Evolutionary conservation across 2,329 filamentous ascomycete genomes (phyloP).

Genomic region (Fusarium sp.): DNA sequence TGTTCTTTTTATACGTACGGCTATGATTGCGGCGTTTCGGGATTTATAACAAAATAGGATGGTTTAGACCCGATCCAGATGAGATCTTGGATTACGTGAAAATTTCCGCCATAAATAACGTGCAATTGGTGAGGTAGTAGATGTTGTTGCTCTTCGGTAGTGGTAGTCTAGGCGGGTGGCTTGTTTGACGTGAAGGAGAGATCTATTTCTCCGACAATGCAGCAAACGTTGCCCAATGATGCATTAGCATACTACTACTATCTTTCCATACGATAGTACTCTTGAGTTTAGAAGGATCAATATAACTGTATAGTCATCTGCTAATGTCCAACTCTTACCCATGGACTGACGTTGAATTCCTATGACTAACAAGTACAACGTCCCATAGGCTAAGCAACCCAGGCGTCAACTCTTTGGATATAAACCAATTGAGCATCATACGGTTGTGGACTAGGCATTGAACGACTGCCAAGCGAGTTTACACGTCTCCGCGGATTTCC

Average conservation of each 20-base stretch:
- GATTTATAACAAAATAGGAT: neutral
- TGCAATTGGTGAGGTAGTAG: neutral
- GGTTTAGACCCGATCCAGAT: neutral
- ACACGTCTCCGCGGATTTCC: slow-evolving; percentile 22
- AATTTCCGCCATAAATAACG: neutral
- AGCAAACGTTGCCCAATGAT: neutral
- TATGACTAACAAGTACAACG: slow-evolving; percentile 21
- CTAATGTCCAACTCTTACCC: neutral
- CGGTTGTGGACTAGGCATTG: slow-evolving; percentile 13
- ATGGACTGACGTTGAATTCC: slow-evolving; percentile 24
- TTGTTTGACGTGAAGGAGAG: neutral
- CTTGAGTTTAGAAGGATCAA: neutral
- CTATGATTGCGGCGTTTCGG: neutral
- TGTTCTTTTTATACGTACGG: slow-evolving; percentile 3
- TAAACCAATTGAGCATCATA: slow-evolving; percentile 17
- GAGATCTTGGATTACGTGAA: neutral
- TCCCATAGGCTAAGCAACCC: slow-evolving; percentile 6
- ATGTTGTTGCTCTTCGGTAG: neutral
- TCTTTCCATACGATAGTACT: slow-evolving; percentile 1
- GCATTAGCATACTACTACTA: slow-evolving; percentile 1
- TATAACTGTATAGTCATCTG: slow-evolving; percentile 2
- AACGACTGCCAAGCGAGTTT: slow-evolving; percentile 11
- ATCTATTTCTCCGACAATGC: neutral
- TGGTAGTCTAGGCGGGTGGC: neutral
- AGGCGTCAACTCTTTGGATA: neutral